phyloP scores from a whole-genome alignment of 2,329 filamentous ascomycete genomes.

The Tolypocladium tropicale region DNA sequence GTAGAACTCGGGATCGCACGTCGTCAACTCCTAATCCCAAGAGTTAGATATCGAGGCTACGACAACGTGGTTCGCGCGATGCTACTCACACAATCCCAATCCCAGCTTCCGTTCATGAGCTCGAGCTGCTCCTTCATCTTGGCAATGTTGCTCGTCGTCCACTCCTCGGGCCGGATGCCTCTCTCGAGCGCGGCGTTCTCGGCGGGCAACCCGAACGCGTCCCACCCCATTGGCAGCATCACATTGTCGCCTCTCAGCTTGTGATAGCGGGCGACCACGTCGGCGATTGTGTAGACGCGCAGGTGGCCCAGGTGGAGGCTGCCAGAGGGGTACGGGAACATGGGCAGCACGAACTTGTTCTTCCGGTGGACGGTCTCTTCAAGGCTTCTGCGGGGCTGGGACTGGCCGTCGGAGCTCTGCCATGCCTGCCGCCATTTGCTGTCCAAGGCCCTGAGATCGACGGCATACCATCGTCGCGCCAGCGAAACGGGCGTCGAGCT shows the following conservation, averaged over 20 bases:
- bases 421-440: conserved; percentile 42
- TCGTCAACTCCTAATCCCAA: conserved; percentile 61
- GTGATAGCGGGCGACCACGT: conserved; percentile 70
- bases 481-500: not conserved
- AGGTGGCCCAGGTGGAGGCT: conserved; percentile 79
- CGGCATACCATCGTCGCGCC: conserved; percentile 24
- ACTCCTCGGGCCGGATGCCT: conserved; percentile 64
- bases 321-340: conserved; percentile 91
- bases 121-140: conserved; percentile 77
- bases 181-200: conserved; percentile 86
- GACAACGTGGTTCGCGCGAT: not conserved
- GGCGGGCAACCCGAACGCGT: conserved; percentile 81
- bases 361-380: conserved; percentile 12
- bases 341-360: conserved; percentile 65
- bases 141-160: conserved; percentile 72
- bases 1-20: conserved; percentile 78
- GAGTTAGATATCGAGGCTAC: not conserved
- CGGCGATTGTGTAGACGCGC: conserved; percentile 82
- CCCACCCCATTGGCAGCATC: conserved; percentile 88
- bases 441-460: conserved; percentile 36
- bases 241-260: conserved; percentile 65
- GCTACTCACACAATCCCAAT: conserved; percentile 64
- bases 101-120: conserved; percentile 71
- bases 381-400: conserved; percentile 4
- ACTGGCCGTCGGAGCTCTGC: conserved; percentile 15